Evolutionary conservation across 2,329 filamentous ascomycete species (phyloP), one percentile per base, ranked within the genome.

Genomic region (Fusarium palustre): DNA sequence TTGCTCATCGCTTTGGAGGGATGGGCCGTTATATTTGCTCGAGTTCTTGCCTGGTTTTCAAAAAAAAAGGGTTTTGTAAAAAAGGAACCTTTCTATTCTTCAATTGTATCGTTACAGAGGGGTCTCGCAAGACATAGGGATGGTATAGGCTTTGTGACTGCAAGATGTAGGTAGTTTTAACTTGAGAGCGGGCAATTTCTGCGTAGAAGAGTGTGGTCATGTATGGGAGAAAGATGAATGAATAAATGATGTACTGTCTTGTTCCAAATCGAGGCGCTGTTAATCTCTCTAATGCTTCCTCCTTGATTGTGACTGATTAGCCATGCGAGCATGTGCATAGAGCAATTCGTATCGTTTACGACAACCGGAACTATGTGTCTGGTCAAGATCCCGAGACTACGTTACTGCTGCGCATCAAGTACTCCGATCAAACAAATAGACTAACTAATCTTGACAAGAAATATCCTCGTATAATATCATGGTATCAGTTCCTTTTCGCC

Each of bases 211-310:
- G 56, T 55, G 59, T 64, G 56, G 58, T 49, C 42, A 64, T 54
- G 56, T 54, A 69, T 45, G 65, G 64, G 60, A 64, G 38, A 65
- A 47, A 59, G 70, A 62, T 53, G 39, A 67, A 76, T 73, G 74
- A 76, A 66, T 75, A 74, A 71, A 76, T 71, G 74, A 76, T 69
- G 60, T 70, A 69, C 60, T 66, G 63, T 55, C 64, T 68, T 58
- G 49, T 60, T 65, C 50, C 28, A 61, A 22, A 8, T n/a, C 31
- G 36, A 24, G 28, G 22, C 12, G 28, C 43, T 45, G n/a, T 20
- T 24, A 15, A 11, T 39, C 22, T 39, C 22, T 39, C 18, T 20
- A 13, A 42, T 12, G 33, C n/a, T 45, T 41, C 22, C 8, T 6
- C 11, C 24, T 18, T 20, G 15, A 7, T 6, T 30, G 16, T 49